A percentile compares a stretch with the other conserved stretches of the same genome.
Conservation (phyloP, 371 early-diverging fungal species). For the Circinella minor region DNA sequence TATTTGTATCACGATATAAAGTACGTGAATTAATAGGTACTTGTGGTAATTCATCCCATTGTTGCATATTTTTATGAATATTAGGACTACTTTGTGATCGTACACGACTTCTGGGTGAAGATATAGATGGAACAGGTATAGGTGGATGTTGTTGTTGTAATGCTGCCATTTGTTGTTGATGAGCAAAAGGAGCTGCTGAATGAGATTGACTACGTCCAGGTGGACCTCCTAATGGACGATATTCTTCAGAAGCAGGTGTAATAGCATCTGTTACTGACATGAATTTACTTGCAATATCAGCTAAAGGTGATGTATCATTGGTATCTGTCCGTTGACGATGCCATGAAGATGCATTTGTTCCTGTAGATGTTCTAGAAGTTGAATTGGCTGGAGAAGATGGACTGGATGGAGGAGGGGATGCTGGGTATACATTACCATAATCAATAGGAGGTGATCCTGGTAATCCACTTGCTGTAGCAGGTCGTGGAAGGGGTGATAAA, state of each 20-base stretch:
- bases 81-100: conserved; percentile 72
- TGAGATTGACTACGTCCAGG: conserved; percentile 46
- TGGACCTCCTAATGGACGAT: conserved; percentile 20
- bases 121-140: conserved; percentile 2
- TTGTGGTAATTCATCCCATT: conserved; percentile 30
- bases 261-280: conserved; percentile 27
- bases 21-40: conserved; percentile 35
- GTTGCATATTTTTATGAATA: conserved; percentile 45
- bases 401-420: conserved; percentile 64
- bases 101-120: conserved; percentile 34
- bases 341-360: conserved; percentile 9
- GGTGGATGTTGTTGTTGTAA: conserved; percentile 11
- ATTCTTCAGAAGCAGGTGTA: conserved; percentile 24
- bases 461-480: conserved; percentile 22
- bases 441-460: conserved; percentile 20
- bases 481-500: conserved; percentile 41
- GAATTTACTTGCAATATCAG: conserved; percentile 54
- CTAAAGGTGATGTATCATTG: conserved; percentile 46
- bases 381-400: conserved; percentile 61
- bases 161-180: conserved; percentile 8
- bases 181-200: conserved; percentile 29
- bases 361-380: conserved; percentile 38
- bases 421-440: conserved; percentile 46
- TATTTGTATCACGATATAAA: conserved; percentile 67
- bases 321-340: conserved; percentile 18